Percentiles rank a stretch among this genome's conserved stretches.
Evolutionary conservation across 1,284 basidiomycete genomes (phyloP).

Genomic region (Marasmius sp.): DNA sequence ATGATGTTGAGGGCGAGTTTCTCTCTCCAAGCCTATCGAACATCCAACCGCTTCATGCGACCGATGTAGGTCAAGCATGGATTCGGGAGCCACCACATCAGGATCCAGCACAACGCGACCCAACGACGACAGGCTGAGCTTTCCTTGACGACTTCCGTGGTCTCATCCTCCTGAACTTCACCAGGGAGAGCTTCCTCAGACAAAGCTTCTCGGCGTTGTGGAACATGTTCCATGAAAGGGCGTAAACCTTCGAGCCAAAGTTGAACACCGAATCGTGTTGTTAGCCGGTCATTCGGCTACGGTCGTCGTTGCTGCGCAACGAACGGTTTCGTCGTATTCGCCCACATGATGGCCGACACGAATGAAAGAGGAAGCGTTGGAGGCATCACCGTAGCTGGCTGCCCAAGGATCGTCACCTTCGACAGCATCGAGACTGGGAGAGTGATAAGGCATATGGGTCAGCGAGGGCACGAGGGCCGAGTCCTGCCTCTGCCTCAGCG

Average conservation of each 20-base stretch:
- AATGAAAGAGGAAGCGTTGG: conserved; percentile 76
- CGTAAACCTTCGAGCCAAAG: conserved; percentile 87
- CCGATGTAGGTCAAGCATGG: conserved; percentile 71
- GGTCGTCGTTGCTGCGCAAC: conserved; percentile 69
- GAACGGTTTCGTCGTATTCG: conserved; percentile 79
- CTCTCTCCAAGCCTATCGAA: conserved; percentile 96
- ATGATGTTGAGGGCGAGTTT: conserved; percentile 95
- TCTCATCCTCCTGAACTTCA: conserved; percentile 83
- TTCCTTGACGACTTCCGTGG: conserved; percentile 84
- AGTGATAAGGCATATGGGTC: conserved; percentile 80
- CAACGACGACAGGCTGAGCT: conserved; percentile 80
- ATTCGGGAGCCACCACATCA: conserved; percentile 91
- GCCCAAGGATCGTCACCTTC: conserved; percentile 42
- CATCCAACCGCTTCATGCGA: conserved; percentile 91
- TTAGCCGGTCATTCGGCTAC: conserved; percentile 71
- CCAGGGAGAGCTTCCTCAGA: conserved; percentile 75
- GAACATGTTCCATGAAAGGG: conserved; percentile 95
- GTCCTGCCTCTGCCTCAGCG: conserved; percentile 74
- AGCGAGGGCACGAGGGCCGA: conserved; percentile 62
- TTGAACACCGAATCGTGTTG: conserved; percentile 78
- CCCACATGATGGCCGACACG: conserved; percentile 70
- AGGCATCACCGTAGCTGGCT: conserved; percentile 47
- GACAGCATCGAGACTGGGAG: conserved; percentile 43
- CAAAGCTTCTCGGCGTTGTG: conserved; percentile 74
- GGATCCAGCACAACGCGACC: conserved; percentile 86